Base-by-base conservation (phyloP, 2,329 filamentous ascomycete genomes). In the Penicillium palitans region DNA sequence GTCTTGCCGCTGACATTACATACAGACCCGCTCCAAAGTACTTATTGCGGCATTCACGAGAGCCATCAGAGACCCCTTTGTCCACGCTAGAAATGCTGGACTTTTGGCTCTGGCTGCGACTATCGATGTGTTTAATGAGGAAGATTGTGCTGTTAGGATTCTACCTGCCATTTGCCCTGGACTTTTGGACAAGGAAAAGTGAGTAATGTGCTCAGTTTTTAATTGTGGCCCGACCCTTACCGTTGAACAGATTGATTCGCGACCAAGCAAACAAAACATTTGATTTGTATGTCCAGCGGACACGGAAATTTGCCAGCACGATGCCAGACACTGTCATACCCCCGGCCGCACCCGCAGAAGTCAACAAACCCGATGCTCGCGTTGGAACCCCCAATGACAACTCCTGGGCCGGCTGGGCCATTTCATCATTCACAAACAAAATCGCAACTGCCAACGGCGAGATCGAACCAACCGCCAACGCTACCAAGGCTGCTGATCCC, bases 381-480 rank as follows among this genome's bases (percentile, higher is more conserved):
- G 95, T 96, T 82, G 87, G 88, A 61, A 95, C 91, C 1, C 89
- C 91, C 60, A 84, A 83, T 40, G 83, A 88, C 54, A 80, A 83
- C 24, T 87, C 87, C 3, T 98, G 95, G 95, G 87, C 95, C 1
- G 95, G 95, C 13, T 99, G 95, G 95, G 95, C 95, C 1, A 97
- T 99, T 55, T 98, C 95, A 0, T 97, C 92, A 1, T 99, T 99
- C 72, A 98, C 95, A 2, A 98, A 98, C 76, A 97, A 96, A 69
- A 74, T 98, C 13, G 88, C 91, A 2, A 78, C 90, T 0, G 92
- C 91, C 0, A 89, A 89, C 9, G 95, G 95, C 19, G 90, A 97
- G 57, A 99, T 99, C 62, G 83, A 93, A 70, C 78, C 86, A 13
- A 78, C 82, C 19, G 76, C 80, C 53, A 81, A 82, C 60, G 78